Evolutionary conservation across 352 stramenopile species (phyloP), one percentile per base, ranked within the genome.

Genomic region (Pythium volutum): DNA sequence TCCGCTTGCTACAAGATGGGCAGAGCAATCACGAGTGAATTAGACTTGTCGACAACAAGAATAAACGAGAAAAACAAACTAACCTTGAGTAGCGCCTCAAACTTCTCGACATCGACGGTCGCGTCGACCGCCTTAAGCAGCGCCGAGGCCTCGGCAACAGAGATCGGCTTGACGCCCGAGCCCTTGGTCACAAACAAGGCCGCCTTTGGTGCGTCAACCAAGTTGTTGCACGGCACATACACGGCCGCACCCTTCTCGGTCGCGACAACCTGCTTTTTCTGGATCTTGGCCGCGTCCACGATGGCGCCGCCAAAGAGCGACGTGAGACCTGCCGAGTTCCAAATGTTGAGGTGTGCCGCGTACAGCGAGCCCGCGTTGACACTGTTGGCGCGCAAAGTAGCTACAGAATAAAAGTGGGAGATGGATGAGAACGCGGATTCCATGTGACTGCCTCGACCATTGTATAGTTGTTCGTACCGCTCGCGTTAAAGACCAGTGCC

Each of bases 191-290:
- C 75, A 53, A 91, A 89, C 27, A 89, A 63, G 22, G 77, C 81
- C 22, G 78, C 78, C 62, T 69, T 77, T 12, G 80, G 80, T 41
- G 79, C 71, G 56, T 85, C 71, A 66, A 89, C 82, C 33, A 91
- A 59, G 74, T 89, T 89, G 76, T 89, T 82, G 73, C 79, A 91
- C 51, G 78, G 79, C 69, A 91, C 80, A 51, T 88, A 70, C 27
- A 91, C 78, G 6, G 80, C 81, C 9, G 67, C 63, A 27, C 74
- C 82, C 42, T 57, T 74, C 59, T 81, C 73, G 5, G 76, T 67
- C 15, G 71, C 46, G 25, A 88, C 66, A 18, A 84, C 51, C 54
- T 88, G 71, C 73, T 89, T 89, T 63, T 84, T 84, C 51, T 72
- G 54, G 55, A 89, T 64, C 53, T 75, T 81, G 51, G 41, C 52